A percentile compares a stretch with the other conserved stretches of the same genome.
These are phyloP conservation scores for Sporothrix pseudoabietina DNA, from an alignment of 2,329 filamentous ascomycete species.

Conservation along the genomic window DNA sequence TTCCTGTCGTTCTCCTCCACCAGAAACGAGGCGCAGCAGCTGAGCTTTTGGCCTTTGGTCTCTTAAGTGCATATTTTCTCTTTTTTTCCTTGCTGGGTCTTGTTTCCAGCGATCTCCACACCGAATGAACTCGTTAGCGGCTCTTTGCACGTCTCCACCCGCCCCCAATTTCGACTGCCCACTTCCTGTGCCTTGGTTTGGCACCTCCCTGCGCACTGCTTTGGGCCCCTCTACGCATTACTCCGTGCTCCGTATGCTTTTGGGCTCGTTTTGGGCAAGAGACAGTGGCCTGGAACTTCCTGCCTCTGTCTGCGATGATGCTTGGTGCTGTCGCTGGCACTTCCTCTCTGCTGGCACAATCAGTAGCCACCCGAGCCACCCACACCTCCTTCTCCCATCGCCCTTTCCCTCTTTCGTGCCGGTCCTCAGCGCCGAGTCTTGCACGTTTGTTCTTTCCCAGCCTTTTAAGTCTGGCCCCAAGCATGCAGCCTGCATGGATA, in stretches of 20 bases:
- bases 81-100: background rate
- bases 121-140: constrained; percentile 22
- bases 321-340: constrained; percentile 5
- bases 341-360: background rate
- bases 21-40: constrained; percentile 28
- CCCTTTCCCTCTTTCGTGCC: background rate
- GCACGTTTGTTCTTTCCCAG: background rate
- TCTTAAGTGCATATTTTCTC: background rate
- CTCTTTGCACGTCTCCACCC: constrained; percentile 12
- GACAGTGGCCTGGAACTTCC: constrained; percentile 10
- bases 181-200: constrained; percentile 21
- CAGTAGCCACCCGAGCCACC: background rate
- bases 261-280: background rate
- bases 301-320: background rate
- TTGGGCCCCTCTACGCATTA: background rate
- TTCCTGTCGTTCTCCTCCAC: constrained; percentile 4
- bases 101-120: constrained; percentile 20
- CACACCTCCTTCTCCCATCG: background rate
- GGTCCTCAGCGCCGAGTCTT: background rate
- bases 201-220: background rate
- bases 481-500: constrained; percentile 3
- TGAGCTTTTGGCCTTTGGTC: constrained; percentile 1
- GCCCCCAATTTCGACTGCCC: constrained; percentile 16
- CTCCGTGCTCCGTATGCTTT: too few species aligned
- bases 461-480: background rate